These are phyloP conservation scores for Pythium phragmiticola DNA, from an alignment of 352 stramenopile species.

Conservation along the genomic window DNA sequence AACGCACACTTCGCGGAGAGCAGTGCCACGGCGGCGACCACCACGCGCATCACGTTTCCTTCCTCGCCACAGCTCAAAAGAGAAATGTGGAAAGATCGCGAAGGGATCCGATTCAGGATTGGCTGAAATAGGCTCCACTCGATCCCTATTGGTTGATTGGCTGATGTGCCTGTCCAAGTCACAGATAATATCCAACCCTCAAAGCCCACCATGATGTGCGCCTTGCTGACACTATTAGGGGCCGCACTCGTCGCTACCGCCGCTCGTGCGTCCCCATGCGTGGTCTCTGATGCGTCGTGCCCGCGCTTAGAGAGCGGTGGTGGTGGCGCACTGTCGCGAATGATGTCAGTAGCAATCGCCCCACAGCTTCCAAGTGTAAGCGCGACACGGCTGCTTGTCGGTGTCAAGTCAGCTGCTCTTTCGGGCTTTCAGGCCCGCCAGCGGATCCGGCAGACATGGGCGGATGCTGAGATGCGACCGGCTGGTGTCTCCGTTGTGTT, in stretches of 20 bases:
- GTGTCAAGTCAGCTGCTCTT: slow-evolving; percentile 39
- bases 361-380: background rate
- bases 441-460: slow-evolving; percentile 36
- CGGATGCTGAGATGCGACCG: background rate
- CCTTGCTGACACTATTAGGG: background rate
- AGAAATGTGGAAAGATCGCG: slow-evolving; percentile 4
- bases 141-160: background rate
- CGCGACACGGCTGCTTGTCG: slow-evolving; percentile 32
- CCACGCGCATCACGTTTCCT: background rate
- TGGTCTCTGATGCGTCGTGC: background rate
- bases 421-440: slow-evolving; percentile 30
- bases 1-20: background rate
- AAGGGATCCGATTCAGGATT: background rate
- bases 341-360: background rate
- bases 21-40: background rate
- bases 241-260: background rate
- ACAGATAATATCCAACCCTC: background rate
- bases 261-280: background rate
- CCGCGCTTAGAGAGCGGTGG: background rate
- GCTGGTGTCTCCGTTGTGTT: slow-evolving; percentile 33
- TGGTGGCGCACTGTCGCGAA: background rate
- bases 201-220: background rate
- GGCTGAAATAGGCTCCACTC: background rate
- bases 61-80: background rate
- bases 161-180: background rate